Percentiles rank a stretch among this genome's conserved stretches.
Evolutionary conservation across 345 rosid genomes (phyloP).

Genomic region (Pelargonium nanum): DNA sequence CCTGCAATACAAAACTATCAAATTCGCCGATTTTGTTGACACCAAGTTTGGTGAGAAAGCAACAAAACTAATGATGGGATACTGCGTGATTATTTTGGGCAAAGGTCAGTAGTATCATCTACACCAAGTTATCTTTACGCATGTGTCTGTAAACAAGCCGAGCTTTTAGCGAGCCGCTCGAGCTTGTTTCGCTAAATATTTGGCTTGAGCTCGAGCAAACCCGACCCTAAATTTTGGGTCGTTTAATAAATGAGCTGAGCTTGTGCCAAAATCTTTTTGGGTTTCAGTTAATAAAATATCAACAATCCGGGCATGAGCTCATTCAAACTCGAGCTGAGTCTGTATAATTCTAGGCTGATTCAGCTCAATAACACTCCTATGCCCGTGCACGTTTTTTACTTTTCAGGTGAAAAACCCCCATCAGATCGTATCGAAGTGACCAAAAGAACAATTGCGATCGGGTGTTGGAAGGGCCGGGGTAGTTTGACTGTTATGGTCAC

Average conservation of each 20-base stretch:
- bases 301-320: too few species aligned
- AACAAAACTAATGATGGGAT: slow-evolving; percentile 64
- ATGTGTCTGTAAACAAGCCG: not conserved
- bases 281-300: too few species aligned
- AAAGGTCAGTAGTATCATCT: slow-evolving; percentile 32
- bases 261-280: too few species aligned
- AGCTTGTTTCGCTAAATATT: too few species aligned
- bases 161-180: too few species aligned
- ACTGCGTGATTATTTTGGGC: slow-evolving; percentile 58
- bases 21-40: slow-evolving; percentile 56
- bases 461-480: slow-evolving; percentile 86
- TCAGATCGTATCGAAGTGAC: slow-evolving; percentile 29
- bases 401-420: slow-evolving; percentile 27
- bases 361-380: not conserved
- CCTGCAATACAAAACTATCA: slow-evolving; percentile 63
- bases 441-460: slow-evolving; percentile 60
- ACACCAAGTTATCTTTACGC: not conserved
- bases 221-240: too few species aligned
- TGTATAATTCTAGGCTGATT: not conserved
- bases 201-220: too few species aligned
- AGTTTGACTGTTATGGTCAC: slow-evolving; percentile 83
- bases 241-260: too few species aligned
- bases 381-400: not conserved
- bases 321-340: not conserved
- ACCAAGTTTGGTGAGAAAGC: slow-evolving; percentile 61